phyloP scores from a whole-genome alignment of 768 basidiomycete genomes.

The Amanita thiersii region DNA sequence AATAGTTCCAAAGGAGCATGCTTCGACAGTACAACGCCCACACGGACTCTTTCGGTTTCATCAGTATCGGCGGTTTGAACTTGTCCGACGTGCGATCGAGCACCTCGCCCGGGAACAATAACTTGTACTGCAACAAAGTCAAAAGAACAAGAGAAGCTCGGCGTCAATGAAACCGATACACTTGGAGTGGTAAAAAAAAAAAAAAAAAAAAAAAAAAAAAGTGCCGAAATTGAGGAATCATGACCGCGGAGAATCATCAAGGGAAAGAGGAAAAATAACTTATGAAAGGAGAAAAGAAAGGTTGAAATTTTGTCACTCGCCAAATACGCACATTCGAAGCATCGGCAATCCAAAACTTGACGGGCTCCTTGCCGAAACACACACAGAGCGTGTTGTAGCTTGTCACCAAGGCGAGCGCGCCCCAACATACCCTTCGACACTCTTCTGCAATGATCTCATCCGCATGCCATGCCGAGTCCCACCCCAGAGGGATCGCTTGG shows the following conservation, averaged over 20 bases:
- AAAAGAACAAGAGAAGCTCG: neutral
- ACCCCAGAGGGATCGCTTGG: slow-evolving; percentile 47
- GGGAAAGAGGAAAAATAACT: too few relatives aligned
- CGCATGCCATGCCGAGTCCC: slow-evolving; percentile 51
- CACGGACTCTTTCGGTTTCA: slow-evolving; percentile 66
- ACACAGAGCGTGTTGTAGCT: slow-evolving; percentile 63
- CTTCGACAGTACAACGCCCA: slow-evolving; percentile 80
- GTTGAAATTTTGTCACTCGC: too few relatives aligned
- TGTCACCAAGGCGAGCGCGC: slow-evolving; percentile 59
- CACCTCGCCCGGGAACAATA: slow-evolving; percentile 72
- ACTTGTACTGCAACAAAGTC: slow-evolving; percentile 37
- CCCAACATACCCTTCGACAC: slow-evolving; percentile 72
- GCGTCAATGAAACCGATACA: slow-evolving; percentile 3
- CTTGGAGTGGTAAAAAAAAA: slow-evolving; percentile 8
- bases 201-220: neutral
- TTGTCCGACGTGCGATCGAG: slow-evolving; percentile 38
- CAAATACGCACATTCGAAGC: slow-evolving; percentile 47
- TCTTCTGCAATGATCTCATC: slow-evolving; percentile 59
- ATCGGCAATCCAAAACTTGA: slow-evolving; percentile 52
- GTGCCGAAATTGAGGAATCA: neutral
- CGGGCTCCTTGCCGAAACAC: slow-evolving; percentile 51
- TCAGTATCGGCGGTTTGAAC: slow-evolving; percentile 28
- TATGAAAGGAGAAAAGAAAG: too few relatives aligned
- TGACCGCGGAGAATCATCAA: neutral
- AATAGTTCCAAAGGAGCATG: slow-evolving; percentile 77